phyloP scores from a whole-genome alignment of 192 early-diverging fungal genomes.

The Coemansia sp. region DNA sequence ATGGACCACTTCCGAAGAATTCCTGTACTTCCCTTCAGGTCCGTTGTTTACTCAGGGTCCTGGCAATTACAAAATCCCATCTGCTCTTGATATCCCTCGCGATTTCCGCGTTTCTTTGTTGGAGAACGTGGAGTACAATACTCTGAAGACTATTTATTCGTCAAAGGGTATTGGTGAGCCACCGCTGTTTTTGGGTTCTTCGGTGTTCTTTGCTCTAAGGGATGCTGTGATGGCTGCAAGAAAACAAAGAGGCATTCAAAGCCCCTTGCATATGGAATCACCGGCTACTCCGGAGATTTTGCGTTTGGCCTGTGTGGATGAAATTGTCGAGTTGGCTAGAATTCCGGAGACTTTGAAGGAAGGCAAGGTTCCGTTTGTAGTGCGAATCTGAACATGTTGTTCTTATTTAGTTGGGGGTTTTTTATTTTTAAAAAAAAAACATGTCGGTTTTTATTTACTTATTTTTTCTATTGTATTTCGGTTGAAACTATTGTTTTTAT shows the following conservation, averaged over 20 bases:
- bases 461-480: too few relatives aligned
- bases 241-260: conserved; percentile 35
- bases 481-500: too few relatives aligned
- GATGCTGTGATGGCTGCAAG: conserved; percentile 77
- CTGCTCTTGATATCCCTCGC: conserved; percentile 77
- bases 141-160: conserved; percentile 73
- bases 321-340: conserved; percentile 48
- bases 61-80: conserved; percentile 86
- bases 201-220: conserved; percentile 76
- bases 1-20: conserved; percentile 84
- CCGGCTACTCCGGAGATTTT: conserved; percentile 81
- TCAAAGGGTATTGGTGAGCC: conserved; percentile 88
- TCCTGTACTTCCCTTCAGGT: conserved; percentile 73
- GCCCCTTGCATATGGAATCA: conserved; percentile 62
- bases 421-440: neutral
- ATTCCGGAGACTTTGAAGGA: conserved; percentile 27
- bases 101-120: conserved; percentile 75
- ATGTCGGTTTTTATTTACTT: neutral
- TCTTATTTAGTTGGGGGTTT: neutral
- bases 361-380: conserved; percentile 32
- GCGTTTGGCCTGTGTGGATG: conserved; percentile 69
- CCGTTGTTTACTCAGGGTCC: conserved; percentile 80
- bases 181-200: conserved; percentile 78
- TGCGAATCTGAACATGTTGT: conserved; percentile 26
- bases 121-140: conserved; percentile 54